These are phyloP conservation scores for Rhizoctonia solani DNA, from an alignment of 1,284 basidiomycete species.

Conservation along the genomic window DNA sequence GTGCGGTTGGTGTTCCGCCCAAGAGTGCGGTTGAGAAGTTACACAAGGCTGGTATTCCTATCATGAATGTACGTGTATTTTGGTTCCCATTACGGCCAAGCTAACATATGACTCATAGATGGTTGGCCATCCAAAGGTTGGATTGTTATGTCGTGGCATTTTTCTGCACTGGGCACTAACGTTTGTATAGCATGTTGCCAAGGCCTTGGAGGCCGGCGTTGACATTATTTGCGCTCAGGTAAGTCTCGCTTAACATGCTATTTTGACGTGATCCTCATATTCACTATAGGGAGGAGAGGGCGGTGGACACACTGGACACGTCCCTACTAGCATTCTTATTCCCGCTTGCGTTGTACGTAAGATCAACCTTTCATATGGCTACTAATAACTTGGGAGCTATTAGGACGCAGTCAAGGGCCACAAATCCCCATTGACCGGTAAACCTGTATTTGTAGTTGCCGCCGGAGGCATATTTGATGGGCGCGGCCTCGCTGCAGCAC, in stretches of 20 bases:
- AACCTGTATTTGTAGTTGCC: constrained; percentile 79
- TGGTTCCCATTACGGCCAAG: constrained; percentile 5
- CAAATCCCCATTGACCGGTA: constrained; percentile 75
- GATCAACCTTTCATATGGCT: not conserved
- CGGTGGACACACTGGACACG: constrained; percentile 67
- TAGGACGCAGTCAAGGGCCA: constrained; percentile 69
- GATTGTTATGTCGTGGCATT: not conserved
- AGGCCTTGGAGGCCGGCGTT: constrained; percentile 78
- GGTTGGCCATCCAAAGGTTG: constrained; percentile 79
- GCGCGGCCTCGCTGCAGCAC: constrained; percentile 79
- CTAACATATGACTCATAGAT: constrained; percentile 53
- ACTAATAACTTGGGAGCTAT: not conserved
- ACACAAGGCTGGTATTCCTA: constrained; percentile 76
- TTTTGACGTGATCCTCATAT: constrained; percentile 35
- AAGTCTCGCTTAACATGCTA: not conserved
- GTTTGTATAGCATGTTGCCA: constrained; percentile 61
- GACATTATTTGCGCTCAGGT: constrained; percentile 86
- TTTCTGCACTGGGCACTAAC: not conserved
- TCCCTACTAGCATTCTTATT: constrained; percentile 72
- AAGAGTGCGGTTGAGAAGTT: constrained; percentile 74
- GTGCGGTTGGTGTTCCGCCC: constrained; percentile 74
- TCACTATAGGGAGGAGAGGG: constrained; percentile 67
- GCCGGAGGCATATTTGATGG: constrained; percentile 89
- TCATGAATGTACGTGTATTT: constrained; percentile 76
- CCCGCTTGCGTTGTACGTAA: constrained; percentile 69